Evolutionary conservation across 2,329 filamentous ascomycete species (phyloP).

Genomic region (Colletotrichum sp.): DNA sequence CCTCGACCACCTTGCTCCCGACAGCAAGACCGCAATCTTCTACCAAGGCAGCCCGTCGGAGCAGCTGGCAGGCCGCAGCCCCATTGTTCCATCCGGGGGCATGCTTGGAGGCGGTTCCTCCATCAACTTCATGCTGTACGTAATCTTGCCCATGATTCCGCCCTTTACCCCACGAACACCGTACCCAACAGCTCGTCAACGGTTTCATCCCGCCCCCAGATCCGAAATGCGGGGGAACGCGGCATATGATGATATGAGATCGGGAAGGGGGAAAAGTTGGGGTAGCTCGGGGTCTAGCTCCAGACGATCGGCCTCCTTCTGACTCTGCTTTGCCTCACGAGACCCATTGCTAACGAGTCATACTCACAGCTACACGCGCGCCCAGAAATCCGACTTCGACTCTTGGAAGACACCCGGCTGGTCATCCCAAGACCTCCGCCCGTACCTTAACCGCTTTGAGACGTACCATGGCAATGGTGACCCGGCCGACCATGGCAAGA

Average conservation of each 20-base stretch:
- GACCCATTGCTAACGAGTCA: background rate
- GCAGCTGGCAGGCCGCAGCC: conserved; percentile 47
- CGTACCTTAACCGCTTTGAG: conserved; percentile 48
- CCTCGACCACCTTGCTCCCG: conserved; percentile 68
- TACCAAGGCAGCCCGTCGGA: conserved; percentile 52
- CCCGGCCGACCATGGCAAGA: conserved; percentile 42
- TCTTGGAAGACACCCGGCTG: conserved; percentile 58
- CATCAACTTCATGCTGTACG: conserved; percentile 49
- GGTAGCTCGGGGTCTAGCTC: background rate
- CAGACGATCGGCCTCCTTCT: background rate
- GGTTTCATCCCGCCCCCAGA: background rate
- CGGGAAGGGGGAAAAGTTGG: background rate
- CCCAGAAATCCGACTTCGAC: conserved; percentile 52
- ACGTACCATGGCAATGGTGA: conserved; percentile 30
- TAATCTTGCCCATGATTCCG: background rate
- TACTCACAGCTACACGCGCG: conserved; percentile 43
- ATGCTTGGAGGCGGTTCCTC: conserved; percentile 57
- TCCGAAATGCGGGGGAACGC: background rate
- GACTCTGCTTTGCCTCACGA: background rate
- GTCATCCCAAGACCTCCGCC: conserved; percentile 54
- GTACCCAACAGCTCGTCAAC: background rate
- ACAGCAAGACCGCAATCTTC: conserved; percentile 66
- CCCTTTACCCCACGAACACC: background rate
- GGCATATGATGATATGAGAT: background rate
- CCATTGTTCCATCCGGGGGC: conserved; percentile 43